A percentile compares a stretch with the other conserved stretches of the same genome.
Evolutionary conservation across 2,329 filamentous ascomycete genomes (phyloP).

Genomic region (Pyrenochaeta sp.): DNA sequence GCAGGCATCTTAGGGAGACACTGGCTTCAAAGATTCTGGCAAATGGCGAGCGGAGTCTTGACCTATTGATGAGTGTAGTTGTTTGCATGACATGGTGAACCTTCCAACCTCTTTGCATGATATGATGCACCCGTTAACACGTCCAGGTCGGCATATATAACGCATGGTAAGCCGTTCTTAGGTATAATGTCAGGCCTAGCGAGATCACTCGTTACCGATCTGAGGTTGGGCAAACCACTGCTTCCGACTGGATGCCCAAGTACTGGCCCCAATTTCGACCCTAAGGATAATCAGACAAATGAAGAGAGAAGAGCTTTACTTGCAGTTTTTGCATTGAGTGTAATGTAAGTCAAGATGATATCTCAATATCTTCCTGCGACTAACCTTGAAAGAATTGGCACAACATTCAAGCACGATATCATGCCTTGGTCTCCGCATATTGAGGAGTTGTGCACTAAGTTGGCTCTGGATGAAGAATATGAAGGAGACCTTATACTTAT

Average conservation of each 20-base stretch:
- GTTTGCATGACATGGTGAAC: conserved; percentile 29
- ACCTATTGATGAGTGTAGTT: conserved; percentile 29
- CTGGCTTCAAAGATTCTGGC: conserved; percentile 29
- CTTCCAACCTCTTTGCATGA: not conserved
- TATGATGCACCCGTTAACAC: not conserved
- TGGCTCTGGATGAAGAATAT: conserved; percentile 58
- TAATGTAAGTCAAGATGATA: conserved; percentile 38
- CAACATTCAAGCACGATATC: conserved; percentile 49
- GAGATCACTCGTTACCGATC: conserved; percentile 25
- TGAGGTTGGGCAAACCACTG: conserved; percentile 27
- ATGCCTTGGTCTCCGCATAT: conserved; percentile 67
- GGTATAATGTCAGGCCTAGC: conserved; percentile 23
- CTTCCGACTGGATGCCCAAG: conserved; percentile 13
- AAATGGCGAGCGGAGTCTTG: conserved; percentile 32
- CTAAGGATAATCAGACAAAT: conserved; percentile 44
- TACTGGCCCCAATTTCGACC: conserved; percentile 5
- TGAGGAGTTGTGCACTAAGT: conserved; percentile 63
- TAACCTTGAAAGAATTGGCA: conserved; percentile 26
- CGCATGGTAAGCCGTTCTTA: conserved; percentile 24
- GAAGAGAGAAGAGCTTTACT: conserved; percentile 62
- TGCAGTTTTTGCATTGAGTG: conserved; percentile 57
- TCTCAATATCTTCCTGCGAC: conserved; percentile 1
- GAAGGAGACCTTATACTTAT: conserved; percentile 61
- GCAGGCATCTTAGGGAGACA: conserved; percentile 19
- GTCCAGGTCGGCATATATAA: conserved; percentile 26